Base-by-base conservation (phyloP, 2,329 filamentous ascomycete genomes). In the Eurotiales sp. region DNA sequence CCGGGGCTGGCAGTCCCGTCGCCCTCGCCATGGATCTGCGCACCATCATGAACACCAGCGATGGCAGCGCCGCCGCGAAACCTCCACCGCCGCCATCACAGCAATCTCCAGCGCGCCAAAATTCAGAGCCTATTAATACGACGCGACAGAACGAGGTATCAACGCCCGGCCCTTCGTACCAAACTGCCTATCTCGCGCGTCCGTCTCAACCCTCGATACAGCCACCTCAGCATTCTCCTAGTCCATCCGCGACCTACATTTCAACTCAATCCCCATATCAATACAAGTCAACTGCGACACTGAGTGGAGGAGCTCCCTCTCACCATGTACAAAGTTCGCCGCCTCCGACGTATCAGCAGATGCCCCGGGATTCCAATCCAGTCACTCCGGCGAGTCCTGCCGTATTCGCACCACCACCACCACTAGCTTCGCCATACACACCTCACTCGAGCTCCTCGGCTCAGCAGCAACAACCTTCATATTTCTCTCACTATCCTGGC, bases 1-100 rank as follows among this genome's bases (percentile, higher is more conserved):
- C 52, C 22, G 43, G 45, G 44, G 45, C 47, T 45, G 43, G 44
- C 49, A 40, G 41, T 50, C 49, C 52, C 54, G 41, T 45, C 52
- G 65, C 55, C 56, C 55, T 62, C 65, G 56, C 63, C 61, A 78
- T 79, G 76, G 76, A 79, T 66, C 70, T 79, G 63, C 72, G 74
- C 64, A 76, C 73, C 50, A 78, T 79, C 60, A 75, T 79, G 69
- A 78, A 78, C 62, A n/a, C n/a, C n/a, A 72, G 50, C 57, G 71
- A 74, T 59, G 64, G 62, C 54, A 64, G 62, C 44, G 63, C 61
- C 55, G 62, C 62, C 49, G 58, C 67, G 51, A 64, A 62, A 52
- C 56, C 59, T 52, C 59, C 58, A 52, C 58, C 64, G 37, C 57
- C 65, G 12, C 56, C 54, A 41, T 47, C 58, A 41, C 61, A 53